A percentile compares a stretch with the other conserved stretches of the same genome.
Conservation (phyloP, 495 filamentous ascomycete genomes). For the Tuber umbilicatum region DNA sequence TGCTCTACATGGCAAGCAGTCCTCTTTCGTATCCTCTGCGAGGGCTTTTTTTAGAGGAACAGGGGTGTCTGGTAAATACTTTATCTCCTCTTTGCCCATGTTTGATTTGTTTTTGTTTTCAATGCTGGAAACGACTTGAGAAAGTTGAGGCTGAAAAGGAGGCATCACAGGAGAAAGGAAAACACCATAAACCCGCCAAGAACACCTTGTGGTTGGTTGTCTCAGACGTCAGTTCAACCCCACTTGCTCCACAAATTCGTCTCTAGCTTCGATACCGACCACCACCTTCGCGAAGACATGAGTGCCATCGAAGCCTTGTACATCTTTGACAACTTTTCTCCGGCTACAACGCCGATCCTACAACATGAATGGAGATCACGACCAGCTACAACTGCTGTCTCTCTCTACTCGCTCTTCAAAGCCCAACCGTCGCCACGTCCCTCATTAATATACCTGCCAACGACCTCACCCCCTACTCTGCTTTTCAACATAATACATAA, state of each 20-base stretch:
- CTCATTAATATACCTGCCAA: conserved; percentile 76
- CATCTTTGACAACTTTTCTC: conserved; percentile 71
- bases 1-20: conserved; percentile 30
- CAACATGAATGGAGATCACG: conserved; percentile 61
- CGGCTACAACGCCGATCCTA: conserved; percentile 56
- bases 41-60: conserved; percentile 24
- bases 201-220: conserved; percentile 16
- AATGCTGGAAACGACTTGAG: neutral
- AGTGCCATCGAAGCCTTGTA: conserved; percentile 90
- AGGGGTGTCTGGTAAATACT: conserved; percentile 14
- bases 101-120: neutral
- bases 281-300: conserved; percentile 53
- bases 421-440: conserved; percentile 75
- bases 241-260: conserved; percentile 19
- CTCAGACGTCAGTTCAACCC: conserved; percentile 21
- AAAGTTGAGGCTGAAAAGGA: neutral
- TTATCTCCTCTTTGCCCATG: neutral
- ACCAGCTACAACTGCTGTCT: conserved; percentile 66
- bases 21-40: conserved; percentile 26
- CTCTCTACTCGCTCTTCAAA: conserved; percentile 80
- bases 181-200: conserved; percentile 22
- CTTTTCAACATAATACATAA: conserved; percentile 82
- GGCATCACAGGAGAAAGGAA: neutral
- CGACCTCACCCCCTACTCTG: conserved; percentile 78
- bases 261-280: conserved; percentile 30